Base-by-base conservation (phyloP, 225 moss, liverwort and hornwort species). In the Marchantia polymorpha region DNA sequence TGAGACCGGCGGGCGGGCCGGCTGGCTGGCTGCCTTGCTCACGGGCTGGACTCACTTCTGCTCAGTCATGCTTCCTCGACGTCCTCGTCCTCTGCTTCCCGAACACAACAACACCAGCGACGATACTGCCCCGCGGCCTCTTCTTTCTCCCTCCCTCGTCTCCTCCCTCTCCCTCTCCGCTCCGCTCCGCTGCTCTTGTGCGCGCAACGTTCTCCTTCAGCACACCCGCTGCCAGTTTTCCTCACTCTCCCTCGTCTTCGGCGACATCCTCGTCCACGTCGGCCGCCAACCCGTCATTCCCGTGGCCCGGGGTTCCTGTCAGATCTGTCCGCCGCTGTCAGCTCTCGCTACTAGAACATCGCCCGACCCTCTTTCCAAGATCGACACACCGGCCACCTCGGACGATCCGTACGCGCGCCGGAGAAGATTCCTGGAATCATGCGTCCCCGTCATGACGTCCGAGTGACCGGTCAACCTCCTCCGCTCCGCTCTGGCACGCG, bases 191-290 rank as follows among this genome's bases (percentile, higher is more conserved):
- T 39, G 31, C 15, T 69, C 19, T 47, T 15, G 9, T 39, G 15
- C 10, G 12, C 30, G 30, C 50, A n/a, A 72, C 22, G 23, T 52
- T 19, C 56, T 13, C 56, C 2, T 13, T 13, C 10, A 6, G 72
- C 19, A 50, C 20, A 8, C 71, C 71, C 50, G 1, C 15, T 12
- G 13, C 26, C 48, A 73, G 23, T 27, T 74, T 55, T 53, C 74
- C 29, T 53, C 74, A 23, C 27, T 55, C 29, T 27, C 74, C 74
- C 0, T 55, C 22, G 27, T 1, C 53, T 74, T 74, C 74, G 74
- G 74, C 74, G 55, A 26, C 74, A 54, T 74, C 54, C 74, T 55
- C 74, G 55, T 74, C 72, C 74, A 74, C 74, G 74, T 74, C 74
- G 74, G 74, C 27, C 27, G 15, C 74, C 52, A 74, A 74, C 55